Base-by-base conservation (phyloP, 352 stramenopile species). In the Phytophthora nicotianae region DNA sequence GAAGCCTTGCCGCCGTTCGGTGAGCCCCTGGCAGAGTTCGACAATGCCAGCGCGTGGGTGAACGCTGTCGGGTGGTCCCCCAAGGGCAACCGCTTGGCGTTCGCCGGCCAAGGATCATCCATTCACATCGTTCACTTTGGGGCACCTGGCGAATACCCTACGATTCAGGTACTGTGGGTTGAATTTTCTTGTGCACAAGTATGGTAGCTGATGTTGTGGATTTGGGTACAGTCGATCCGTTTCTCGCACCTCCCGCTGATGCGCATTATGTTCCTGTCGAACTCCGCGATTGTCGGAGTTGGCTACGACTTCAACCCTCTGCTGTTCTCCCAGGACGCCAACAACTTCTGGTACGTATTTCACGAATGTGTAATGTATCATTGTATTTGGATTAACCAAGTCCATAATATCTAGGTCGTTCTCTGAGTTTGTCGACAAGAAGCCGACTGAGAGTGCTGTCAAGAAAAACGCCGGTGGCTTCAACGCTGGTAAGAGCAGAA, bases 231-330 rank as follows among this genome's bases (percentile, higher is more conserved):
- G 79, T 96, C 87, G 43, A 87, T 98, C 55, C 79, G 88, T 43
- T 97, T 97, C 62, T 58, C 67, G 45, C 73, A 95, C 53, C 72
- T 98, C 43, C 94, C 94, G 41, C 61, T 98, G 40, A 88, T 71
- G 51, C 78, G 74, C 59, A 78, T 98, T 43, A 67, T 92, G 55
- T 98, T 98, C 69, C 63, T 98, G 5, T 93, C 78, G 35, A 96
- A 97, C 52, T 83, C 92, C 29, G 79, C 80, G 55, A 73, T 98
- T 5, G 83, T 97, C 16, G 94, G 90, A 11, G 89, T 77, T 16
- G 93, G 94, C 23, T 90, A 97, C 69, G 92, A 98, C 62, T 97
- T 98, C 60, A 97, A 98, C 69, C 85, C 95, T 17, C 60, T 97
- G 40, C 59, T 98, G 21, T 98, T 98, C 60, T 77, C 79, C 20